phyloP scores from a whole-genome alignment of 805 yeast genomes.

The Brettanomyces bruxellensis region DNA sequence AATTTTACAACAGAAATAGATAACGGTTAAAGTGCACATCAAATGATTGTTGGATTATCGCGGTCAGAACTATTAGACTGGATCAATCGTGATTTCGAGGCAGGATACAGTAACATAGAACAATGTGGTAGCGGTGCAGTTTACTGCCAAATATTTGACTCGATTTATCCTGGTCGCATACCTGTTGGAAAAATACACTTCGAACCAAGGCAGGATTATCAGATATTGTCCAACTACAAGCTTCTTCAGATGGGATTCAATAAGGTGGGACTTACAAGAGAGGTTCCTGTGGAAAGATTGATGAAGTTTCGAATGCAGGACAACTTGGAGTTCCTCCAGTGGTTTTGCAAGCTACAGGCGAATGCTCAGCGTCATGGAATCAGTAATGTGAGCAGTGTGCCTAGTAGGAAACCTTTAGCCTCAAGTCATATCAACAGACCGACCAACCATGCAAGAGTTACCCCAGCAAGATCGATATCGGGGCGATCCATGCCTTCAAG shows the following conservation, averaged over 20 bases:
- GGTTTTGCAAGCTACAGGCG: conserved; percentile 80
- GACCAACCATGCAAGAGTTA: too few species aligned
- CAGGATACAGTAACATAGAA: conserved; percentile 71
- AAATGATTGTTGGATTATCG: conserved; percentile 49
- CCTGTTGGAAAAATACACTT: conserved; percentile 75
- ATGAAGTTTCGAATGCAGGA: conserved; percentile 89
- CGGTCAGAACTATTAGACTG: conserved; percentile 77
- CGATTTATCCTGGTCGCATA: conserved; percentile 63
- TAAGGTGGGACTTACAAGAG: conserved; percentile 59
- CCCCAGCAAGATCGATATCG: background rate
- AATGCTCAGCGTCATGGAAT: conserved; percentile 31
- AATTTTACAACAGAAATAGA: too few species aligned
- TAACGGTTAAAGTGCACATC: too few species aligned
- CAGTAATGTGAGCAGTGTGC: conserved; percentile 35
- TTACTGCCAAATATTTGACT: conserved; percentile 85
- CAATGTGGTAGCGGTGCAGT: conserved; percentile 96
- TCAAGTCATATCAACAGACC: background rate
- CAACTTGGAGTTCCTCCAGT: conserved; percentile 87
- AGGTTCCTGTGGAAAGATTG: conserved; percentile 71
- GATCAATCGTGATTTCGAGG: conserved; percentile 64
- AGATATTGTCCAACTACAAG: conserved; percentile 73
- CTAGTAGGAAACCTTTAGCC: background rate
- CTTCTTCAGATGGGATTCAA: conserved; percentile 75
- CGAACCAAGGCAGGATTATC: conserved; percentile 63
- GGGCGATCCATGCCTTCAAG: background rate